Base-by-base conservation (phyloP, 164 flowering plant genomes). In the Tinospora cordifolia region DNA sequence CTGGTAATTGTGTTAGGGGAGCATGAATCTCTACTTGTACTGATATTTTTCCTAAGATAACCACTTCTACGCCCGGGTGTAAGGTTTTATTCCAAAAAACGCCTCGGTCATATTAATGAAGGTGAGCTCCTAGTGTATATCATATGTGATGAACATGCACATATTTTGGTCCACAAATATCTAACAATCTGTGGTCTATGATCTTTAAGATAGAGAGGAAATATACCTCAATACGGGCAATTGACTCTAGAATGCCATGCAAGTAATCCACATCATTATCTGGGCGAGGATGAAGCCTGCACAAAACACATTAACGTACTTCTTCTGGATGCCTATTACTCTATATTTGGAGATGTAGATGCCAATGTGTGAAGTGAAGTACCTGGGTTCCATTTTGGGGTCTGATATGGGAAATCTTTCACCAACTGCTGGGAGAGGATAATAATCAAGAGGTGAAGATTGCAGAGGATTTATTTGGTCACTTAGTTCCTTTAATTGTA, bases 361-460 rank as follows among this genome's bases (percentile, higher is more conserved):
- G 49, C 3, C 3, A 3, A 44, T 22, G 36, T 19, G 21, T 2
- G 0, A n/a, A 14, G 21, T 2, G 0, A n/a, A 14, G 21, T 81
- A 94, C 98, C 96, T 87, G 38, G 98, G 95, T 58, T 47, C 75
- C 95, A 94, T 82, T 6, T 83, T 79, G 30, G 96, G 93, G 80
- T 93, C 95, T 69, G 95, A 90, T 40, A 87, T 78, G 7, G 97
- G 98, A 78, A 91, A 93, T 72, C 98, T 85, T 81, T 93, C 98
- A 5, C 98, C 98, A 69, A 77, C 81, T 38, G 79, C 76, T 39
- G 78, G 83, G 64, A 93, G 83, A 72, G 98, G 98, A 70, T 91
- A 90, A 76, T 93, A 93, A 63, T 93, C 93, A 1, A 89, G 83
- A 68, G 85, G 86, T 69, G 97, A 91, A 57, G 89, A 74, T 80